Conservation (phyloP, 2,329 filamentous ascomycete genomes). For the Trichoderma aggressivum region DNA sequence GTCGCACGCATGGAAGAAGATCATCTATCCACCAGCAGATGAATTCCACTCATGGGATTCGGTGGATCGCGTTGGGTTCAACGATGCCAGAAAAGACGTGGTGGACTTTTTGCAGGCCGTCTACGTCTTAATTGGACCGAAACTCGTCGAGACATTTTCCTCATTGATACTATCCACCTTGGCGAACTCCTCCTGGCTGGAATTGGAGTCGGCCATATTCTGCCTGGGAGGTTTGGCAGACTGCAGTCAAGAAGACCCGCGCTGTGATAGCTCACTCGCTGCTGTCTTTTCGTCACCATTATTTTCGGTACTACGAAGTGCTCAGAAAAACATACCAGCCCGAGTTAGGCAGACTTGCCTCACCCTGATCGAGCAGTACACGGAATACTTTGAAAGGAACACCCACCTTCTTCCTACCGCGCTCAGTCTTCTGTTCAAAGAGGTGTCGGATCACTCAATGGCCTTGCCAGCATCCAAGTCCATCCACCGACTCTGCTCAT, state of each 20-base stretch:
- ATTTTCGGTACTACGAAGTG: conserved; percentile 51
- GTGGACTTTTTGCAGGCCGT: conserved; percentile 71
- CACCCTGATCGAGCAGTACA: conserved; percentile 67
- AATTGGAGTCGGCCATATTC: conserved; percentile 59
- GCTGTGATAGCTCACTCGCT: conserved; percentile 56
- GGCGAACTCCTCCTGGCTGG: conserved; percentile 49
- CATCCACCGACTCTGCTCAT: conserved; percentile 70
- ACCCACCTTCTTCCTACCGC: conserved; percentile 64
- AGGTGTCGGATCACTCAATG: conserved; percentile 60
- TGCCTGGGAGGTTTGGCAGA: conserved; percentile 67
- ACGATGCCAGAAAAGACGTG: conserved; percentile 74
- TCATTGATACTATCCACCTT: conserved; percentile 52
- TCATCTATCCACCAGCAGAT: conserved; percentile 60
- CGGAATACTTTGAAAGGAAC: conserved; percentile 72
- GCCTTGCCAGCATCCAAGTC: conserved; percentile 69
- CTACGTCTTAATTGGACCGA: conserved; percentile 58
- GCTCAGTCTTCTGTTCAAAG: conserved; percentile 70
- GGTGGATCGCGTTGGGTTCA: conserved; percentile 63
- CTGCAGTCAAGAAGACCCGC: conserved; percentile 55
- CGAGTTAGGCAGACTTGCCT: conserved; percentile 67
- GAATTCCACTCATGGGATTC: conserved; percentile 65
- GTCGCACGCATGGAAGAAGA: conserved; percentile 65
- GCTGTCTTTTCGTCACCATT: conserved; percentile 61
- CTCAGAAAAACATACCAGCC: conserved; percentile 53
- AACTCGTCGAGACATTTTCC: conserved; percentile 55